Evolutionary conservation across 2,329 filamentous ascomycete species (phyloP).

Genomic region (Fusarium sp.): DNA sequence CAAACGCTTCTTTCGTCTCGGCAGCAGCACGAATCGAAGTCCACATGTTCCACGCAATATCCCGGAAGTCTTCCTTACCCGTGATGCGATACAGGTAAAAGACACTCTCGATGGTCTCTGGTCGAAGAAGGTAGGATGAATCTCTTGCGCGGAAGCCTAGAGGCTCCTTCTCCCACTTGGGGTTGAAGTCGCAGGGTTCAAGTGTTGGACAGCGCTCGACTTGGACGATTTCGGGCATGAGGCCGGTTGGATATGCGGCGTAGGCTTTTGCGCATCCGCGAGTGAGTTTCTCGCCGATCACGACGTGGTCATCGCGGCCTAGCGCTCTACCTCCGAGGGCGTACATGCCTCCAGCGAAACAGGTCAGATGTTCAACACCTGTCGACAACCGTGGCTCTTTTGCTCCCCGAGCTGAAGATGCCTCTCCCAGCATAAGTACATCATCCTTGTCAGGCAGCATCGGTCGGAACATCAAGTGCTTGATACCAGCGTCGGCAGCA

Average conservation of each 20-base stretch:
- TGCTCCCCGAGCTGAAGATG: slow-evolving; percentile 52
- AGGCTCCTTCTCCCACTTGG: slow-evolving; percentile 16
- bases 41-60: slow-evolving; percentile 83
- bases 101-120: slow-evolving; percentile 81
- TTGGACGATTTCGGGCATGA: slow-evolving; percentile 72
- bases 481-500: slow-evolving; percentile 69
- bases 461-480: slow-evolving; percentile 75
- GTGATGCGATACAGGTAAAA: slow-evolving; percentile 83
- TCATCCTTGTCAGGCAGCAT: slow-evolving; percentile 69
- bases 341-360: slow-evolving; percentile 76
- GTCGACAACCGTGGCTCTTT: slow-evolving; percentile 50
- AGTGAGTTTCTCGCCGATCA: slow-evolving; percentile 69
- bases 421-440: slow-evolving; percentile 69
- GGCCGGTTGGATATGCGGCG: slow-evolving; percentile 66
- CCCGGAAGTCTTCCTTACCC: slow-evolving; percentile 73
- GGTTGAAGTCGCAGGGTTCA: slow-evolving; percentile 44
- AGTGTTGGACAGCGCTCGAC: slow-evolving; percentile 57
- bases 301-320: slow-evolving; percentile 63
- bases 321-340: slow-evolving; percentile 72
- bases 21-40: slow-evolving; percentile 70
- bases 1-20: slow-evolving; percentile 71
- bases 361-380: slow-evolving; percentile 68
- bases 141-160: slow-evolving; percentile 41
- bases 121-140: slow-evolving; percentile 35
- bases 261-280: slow-evolving; percentile 75